A percentile compares a stretch with the other conserved stretches of the same genome.
Evolutionary conservation across 768 basidiomycete species (phyloP).

Genomic region (Kondoa subrosea): DNA sequence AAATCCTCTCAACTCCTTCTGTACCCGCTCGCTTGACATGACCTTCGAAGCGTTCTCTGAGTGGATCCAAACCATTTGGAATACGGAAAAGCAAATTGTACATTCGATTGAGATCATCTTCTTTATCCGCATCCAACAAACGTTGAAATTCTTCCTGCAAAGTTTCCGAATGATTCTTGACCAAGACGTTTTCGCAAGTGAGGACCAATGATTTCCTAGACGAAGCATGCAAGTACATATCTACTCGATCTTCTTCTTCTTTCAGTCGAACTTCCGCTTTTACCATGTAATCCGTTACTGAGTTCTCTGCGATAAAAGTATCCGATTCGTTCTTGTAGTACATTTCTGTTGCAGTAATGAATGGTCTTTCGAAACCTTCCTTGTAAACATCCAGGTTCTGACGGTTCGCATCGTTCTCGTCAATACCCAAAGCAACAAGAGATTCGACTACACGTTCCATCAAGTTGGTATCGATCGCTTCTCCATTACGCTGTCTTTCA

Average conservation of each 20-base stretch:
- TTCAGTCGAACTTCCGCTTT: slow-evolving; percentile 80
- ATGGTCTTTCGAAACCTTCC: slow-evolving; percentile 73
- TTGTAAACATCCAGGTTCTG: slow-evolving; percentile 84
- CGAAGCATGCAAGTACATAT: slow-evolving; percentile 74
- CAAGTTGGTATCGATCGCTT: slow-evolving; percentile 76
- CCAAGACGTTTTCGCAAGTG: slow-evolving; percentile 74
- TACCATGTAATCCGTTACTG: slow-evolving; percentile 82
- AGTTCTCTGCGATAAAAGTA: slow-evolving; percentile 70
- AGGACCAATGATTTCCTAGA: slow-evolving; percentile 53
- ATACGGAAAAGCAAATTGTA: slow-evolving; percentile 82
- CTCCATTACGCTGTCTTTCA: slow-evolving; percentile 84
- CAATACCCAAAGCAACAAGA: slow-evolving; percentile 80
- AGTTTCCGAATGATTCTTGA: slow-evolving; percentile 60
- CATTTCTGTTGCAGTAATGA: slow-evolving; percentile 70
- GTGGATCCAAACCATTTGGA: slow-evolving; percentile 70
- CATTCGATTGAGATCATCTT: slow-evolving; percentile 88
- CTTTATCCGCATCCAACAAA: slow-evolving; percentile 78
- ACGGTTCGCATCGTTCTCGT: slow-evolving; percentile 77
- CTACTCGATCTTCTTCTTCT: slow-evolving; percentile 90
- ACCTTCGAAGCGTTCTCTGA: slow-evolving; percentile 81
- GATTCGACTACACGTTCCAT: slow-evolving; percentile 91
- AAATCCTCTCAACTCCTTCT: slow-evolving; percentile 57
- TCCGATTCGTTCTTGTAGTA: slow-evolving; percentile 88
- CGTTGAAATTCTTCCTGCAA: slow-evolving; percentile 90
- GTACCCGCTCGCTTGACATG: slow-evolving; percentile 85